Percentiles rank a stretch among this genome's conserved stretches.
These are phyloP conservation scores for Ceratobasidium sp. DNA, from an alignment of 1,284 basidiomycete species.

Conservation along the genomic window DNA sequence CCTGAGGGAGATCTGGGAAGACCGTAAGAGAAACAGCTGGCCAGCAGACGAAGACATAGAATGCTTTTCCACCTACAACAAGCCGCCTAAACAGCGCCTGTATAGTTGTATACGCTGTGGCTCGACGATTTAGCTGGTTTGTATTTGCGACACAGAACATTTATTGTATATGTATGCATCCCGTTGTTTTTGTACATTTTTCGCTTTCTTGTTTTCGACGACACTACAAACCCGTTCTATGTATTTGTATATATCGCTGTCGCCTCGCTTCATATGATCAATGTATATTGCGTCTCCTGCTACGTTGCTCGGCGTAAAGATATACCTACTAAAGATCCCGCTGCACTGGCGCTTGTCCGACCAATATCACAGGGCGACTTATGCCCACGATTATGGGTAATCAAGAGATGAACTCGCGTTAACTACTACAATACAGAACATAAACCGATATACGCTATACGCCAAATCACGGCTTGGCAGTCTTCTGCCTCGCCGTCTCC, in stretches of 20 bases:
- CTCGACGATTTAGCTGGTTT: not conserved
- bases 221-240: not conserved
- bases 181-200: conserved; percentile 7
- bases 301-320: too few relatives aligned
- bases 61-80: not conserved
- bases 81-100: not conserved
- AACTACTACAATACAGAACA: not conserved
- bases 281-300: too few relatives aligned
- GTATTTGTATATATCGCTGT: conserved; percentile 6
- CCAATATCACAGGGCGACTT: too few relatives aligned
- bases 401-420: not conserved
- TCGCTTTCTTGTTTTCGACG: not conserved
- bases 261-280: too few relatives aligned
- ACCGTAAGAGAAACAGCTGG: not conserved
- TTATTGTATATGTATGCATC: not conserved
- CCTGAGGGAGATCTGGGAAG: not conserved
- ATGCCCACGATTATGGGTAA: too few relatives aligned
- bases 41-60: not conserved
- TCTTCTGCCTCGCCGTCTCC: conserved; percentile 49
- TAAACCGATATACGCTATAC: not conserved
- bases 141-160: not conserved
- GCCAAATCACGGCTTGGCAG: conserved; percentile 30
- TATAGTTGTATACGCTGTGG: conserved; percentile 1
- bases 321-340: too few relatives aligned
- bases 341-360: too few relatives aligned